These are phyloP conservation scores for Chimonanthus salicifolius DNA, from an alignment of 164 flowering plant species.

Conservation along the genomic window DNA sequence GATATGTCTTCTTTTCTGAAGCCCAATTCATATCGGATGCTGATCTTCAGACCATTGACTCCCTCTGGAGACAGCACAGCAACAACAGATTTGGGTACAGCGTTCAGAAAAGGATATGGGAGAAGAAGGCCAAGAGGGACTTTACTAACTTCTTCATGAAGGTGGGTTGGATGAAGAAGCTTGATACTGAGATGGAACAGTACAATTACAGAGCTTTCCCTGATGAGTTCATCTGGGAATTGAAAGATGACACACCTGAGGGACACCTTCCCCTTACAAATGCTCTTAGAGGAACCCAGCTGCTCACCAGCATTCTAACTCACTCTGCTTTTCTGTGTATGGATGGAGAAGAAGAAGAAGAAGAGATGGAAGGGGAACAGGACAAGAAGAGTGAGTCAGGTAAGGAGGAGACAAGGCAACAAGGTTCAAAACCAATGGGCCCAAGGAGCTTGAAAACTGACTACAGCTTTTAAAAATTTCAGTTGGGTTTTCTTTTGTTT, in stretches of 20 bases:
- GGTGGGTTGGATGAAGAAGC: slow-evolving; percentile 96
- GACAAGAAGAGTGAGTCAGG: slow-evolving; percentile 10
- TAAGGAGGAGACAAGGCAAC: slow-evolving; percentile 16
- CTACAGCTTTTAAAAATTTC: slow-evolving; percentile 41
- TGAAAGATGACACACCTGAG: slow-evolving; percentile 60
- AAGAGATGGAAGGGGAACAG: slow-evolving; percentile 10
- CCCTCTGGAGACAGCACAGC: slow-evolving; percentile 69
- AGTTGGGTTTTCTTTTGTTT: neutral
- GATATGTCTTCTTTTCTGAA: slow-evolving; percentile 96
- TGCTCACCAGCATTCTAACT: slow-evolving; percentile 47
- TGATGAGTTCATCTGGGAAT: slow-evolving; percentile 79
- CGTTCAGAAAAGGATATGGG: slow-evolving; percentile 70
- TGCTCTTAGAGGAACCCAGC: slow-evolving; percentile 85
- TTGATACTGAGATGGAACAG: slow-evolving; percentile 85
- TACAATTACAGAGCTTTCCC: slow-evolving; percentile 84
- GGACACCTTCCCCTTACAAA: slow-evolving; percentile 93
- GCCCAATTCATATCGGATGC: slow-evolving; percentile 61
- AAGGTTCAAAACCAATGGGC: slow-evolving; percentile 25
- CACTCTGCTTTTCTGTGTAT: slow-evolving; percentile 69
- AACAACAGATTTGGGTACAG: slow-evolving; percentile 70
- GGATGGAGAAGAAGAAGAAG: slow-evolving; percentile 28
- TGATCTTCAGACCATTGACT: slow-evolving; percentile 62
- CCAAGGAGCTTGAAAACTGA: slow-evolving; percentile 36
- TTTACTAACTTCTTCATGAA: slow-evolving; percentile 69
- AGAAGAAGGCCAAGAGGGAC: slow-evolving; percentile 45